Conservation (phyloP, 2,329 filamentous ascomycete species). For the Claviceps pusilla region DNA sequence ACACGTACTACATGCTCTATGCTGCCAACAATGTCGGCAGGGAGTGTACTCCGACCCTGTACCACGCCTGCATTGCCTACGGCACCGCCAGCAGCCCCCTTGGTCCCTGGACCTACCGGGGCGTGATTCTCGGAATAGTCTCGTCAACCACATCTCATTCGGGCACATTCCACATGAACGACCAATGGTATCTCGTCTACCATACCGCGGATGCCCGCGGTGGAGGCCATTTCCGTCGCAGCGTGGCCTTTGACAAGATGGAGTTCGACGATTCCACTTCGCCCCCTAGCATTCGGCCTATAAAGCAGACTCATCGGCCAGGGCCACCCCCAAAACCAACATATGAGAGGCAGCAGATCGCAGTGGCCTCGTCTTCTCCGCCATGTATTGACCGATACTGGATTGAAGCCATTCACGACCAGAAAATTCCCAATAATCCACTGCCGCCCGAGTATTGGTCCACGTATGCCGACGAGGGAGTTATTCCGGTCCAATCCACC, state of each 20-base stretch:
- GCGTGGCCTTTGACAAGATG: not conserved
- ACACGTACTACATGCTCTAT: not conserved
- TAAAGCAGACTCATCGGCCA: not conserved
- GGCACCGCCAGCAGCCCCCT: not conserved
- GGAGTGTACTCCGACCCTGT: not conserved
- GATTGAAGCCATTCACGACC: conserved; percentile 1
- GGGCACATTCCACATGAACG: not conserved
- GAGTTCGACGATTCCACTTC: not conserved
- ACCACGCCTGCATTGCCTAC: not conserved
- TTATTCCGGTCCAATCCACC: not conserved
- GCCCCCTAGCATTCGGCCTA: not conserved
- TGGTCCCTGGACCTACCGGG: not conserved
- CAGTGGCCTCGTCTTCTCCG: not conserved
- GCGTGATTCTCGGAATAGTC: not conserved
- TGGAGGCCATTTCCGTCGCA: not conserved
- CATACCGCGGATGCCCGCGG: not conserved
- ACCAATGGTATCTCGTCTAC: conserved; percentile 1
- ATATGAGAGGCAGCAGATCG: not conserved
- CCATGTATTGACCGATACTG: not conserved
- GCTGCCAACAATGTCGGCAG: not conserved
- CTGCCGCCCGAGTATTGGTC: conserved; percentile 1
- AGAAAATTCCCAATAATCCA: not conserved
- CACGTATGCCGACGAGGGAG: not conserved
- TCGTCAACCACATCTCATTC: conserved; percentile 1
- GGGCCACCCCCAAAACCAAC: not conserved